Evolutionary conservation across 75 land plant genomes (phyloP).

Genomic region (Pinus tabuliformis): DNA sequence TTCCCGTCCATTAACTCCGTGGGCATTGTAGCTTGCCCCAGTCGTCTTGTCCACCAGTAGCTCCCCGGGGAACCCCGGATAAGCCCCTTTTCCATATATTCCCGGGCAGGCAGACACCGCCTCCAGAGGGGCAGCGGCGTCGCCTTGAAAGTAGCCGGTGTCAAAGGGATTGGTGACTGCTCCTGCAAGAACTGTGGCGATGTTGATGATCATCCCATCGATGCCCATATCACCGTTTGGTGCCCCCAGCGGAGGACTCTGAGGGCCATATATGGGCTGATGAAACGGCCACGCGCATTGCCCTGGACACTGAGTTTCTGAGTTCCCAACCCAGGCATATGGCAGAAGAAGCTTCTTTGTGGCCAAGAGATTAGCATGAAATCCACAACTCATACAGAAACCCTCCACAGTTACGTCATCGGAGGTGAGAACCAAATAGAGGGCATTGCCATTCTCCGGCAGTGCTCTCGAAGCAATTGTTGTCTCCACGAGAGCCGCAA

Average conservation of each 20-base stretch:
- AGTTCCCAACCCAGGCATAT: slow-evolving; percentile 71
- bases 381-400: slow-evolving; percentile 51
- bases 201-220: slow-evolving; percentile 73
- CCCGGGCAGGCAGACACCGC: slow-evolving; percentile 76
- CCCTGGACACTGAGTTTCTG: slow-evolving; percentile 63
- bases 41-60: slow-evolving; percentile 47
- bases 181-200: slow-evolving; percentile 61
- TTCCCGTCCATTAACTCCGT: slow-evolving; percentile 48
- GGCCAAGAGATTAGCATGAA: no score
- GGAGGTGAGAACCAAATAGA: slow-evolving; percentile 40
- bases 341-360: slow-evolving; percentile 6
- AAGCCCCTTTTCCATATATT: slow-evolving; percentile 63
- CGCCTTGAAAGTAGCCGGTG: slow-evolving; percentile 70
- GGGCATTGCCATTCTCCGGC: slow-evolving; percentile 14
- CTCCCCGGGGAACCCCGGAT: slow-evolving; percentile 70
- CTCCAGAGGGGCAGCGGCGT: slow-evolving; percentile 51
- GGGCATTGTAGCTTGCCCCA: slow-evolving; percentile 76
- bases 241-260: slow-evolving; percentile 49
- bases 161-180: slow-evolving; percentile 69
- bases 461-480: neutral
- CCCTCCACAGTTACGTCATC: slow-evolving; percentile 38
- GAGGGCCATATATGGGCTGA: slow-evolving; percentile 64
- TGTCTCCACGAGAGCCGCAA: neutral
- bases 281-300: slow-evolving; percentile 83
- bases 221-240: slow-evolving; percentile 68